These are phyloP conservation scores for Trichothecium sympodiale DNA, from an alignment of 2,329 filamentous ascomycete genomes.

Conservation along the genomic window DNA sequence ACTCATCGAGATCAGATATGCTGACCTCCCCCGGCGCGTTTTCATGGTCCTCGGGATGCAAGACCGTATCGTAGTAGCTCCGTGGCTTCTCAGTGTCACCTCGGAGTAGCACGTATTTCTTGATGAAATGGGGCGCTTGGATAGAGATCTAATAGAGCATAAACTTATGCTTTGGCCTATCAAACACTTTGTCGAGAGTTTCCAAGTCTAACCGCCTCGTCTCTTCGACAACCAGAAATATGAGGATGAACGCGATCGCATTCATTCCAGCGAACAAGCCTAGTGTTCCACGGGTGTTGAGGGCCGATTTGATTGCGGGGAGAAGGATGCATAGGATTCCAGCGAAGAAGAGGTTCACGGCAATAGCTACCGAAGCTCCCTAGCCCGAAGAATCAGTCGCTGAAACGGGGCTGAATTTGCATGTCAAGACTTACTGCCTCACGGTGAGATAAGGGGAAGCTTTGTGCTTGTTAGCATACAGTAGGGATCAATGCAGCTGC, in stretches of 20 bases:
- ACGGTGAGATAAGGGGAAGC: conserved; percentile 30
- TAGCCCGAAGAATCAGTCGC: conserved; percentile 13
- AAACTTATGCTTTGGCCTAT: conserved; percentile 19
- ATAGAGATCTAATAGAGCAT: conserved; percentile 17
- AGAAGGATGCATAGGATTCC: conserved; percentile 26
- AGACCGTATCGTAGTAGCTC: too few species aligned
- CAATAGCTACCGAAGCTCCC: conserved; percentile 21
- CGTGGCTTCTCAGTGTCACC: too few species aligned
- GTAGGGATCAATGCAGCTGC: too few species aligned
- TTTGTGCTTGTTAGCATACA: too few species aligned
- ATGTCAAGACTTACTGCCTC: conserved; percentile 28
- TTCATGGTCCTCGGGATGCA: too few species aligned
- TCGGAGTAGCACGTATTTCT: too few species aligned
- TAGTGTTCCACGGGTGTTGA: conserved; percentile 27
- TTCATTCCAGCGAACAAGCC: conserved; percentile 17
- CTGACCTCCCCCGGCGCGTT: too few species aligned
- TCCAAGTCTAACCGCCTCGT: conserved; percentile 24
- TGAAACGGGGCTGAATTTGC: conserved; percentile 24
- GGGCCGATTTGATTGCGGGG: conserved; percentile 15
- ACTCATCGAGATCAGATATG: too few species aligned
- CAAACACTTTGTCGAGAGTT: conserved; percentile 21
- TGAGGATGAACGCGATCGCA: conserved; percentile 26
- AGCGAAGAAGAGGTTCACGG: conserved; percentile 27
- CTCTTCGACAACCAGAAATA: conserved; percentile 29
- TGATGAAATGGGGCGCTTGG: too few species aligned